Percentiles rank a stretch among this genome's conserved stretches.
phyloP scores from a whole-genome alignment of 129 eudicot genomes.

The Helianthus annuus region DNA sequence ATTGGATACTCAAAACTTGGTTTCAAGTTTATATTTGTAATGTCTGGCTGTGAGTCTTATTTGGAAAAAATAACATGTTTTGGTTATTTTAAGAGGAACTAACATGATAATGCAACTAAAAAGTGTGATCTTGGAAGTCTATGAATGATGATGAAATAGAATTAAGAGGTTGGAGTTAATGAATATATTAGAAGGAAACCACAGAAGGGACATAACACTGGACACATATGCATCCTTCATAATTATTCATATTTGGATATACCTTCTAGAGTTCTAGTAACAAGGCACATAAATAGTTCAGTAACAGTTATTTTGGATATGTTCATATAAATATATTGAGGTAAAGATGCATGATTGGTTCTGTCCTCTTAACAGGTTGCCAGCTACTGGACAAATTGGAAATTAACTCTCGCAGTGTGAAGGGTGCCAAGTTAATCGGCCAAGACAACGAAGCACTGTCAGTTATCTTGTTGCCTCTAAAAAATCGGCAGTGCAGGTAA shows the following conservation, averaged over 20 bases:
- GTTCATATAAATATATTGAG: neutral
- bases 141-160: neutral
- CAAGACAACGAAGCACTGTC: conserved; percentile 87
- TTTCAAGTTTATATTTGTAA: no score
- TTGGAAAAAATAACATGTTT: neutral
- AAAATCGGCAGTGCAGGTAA: conserved; percentile 64
- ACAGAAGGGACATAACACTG: neutral
- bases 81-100: neutral
- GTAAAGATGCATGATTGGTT: conserved; percentile 21
- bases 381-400: conserved; percentile 77
- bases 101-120: conserved; percentile 1
- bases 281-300: conserved; percentile 9
- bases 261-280: neutral
- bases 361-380: conserved; percentile 60
- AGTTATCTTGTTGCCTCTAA: conserved; percentile 74
- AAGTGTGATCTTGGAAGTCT: neutral
- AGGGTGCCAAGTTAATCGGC: conserved; percentile 87
- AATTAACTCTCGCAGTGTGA: conserved; percentile 73
- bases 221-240: conserved; percentile 1
- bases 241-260: neutral
- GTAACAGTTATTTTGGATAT: neutral
- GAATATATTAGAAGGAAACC: neutral
- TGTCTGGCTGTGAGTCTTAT: neutral
- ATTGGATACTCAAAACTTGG: no score
- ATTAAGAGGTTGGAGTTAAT: neutral